Evolutionary conservation across 2,329 filamentous ascomycete genomes (phyloP).

Genomic region (Epichloe sibirici): DNA sequence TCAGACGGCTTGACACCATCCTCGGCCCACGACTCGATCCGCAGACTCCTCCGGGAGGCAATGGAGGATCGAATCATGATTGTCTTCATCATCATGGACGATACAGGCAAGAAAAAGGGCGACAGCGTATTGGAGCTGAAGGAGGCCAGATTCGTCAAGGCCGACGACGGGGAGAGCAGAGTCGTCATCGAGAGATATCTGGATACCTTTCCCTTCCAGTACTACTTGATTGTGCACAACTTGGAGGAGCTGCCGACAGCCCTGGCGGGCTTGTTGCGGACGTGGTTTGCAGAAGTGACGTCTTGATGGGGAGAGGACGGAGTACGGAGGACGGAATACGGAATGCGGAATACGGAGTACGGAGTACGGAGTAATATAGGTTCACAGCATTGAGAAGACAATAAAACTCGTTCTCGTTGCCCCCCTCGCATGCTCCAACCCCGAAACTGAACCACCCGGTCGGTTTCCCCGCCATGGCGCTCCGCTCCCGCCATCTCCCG

Average conservation of each 20-base stretch:
- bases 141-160: slow-evolving; percentile 68
- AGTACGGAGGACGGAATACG: too few species aligned
- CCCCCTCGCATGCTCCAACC: too few species aligned
- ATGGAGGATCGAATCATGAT: slow-evolving; percentile 94
- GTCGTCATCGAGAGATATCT: slow-evolving; percentile 83
- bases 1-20: slow-evolving; percentile 86
- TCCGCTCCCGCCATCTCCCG: too few species aligned
- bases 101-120: slow-evolving; percentile 32
- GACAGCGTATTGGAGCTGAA: slow-evolving; percentile 78
- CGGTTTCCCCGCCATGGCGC: too few species aligned
- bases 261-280: slow-evolving; percentile 75
- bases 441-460: too few species aligned
- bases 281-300: slow-evolving; percentile 78
- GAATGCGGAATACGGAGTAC: too few species aligned
- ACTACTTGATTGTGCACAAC: slow-evolving; percentile 90
- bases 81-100: slow-evolving; percentile 93
- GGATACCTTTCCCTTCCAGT: slow-evolving; percentile 92
- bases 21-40: slow-evolving; percentile 67
- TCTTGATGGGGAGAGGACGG: slow-evolving; percentile 15
- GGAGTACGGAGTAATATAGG: too few species aligned
- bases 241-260: slow-evolving; percentile 84
- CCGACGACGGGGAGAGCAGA: slow-evolving; percentile 45
- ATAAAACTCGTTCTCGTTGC: background rate
- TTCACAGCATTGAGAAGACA: background rate
- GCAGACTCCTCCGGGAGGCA: slow-evolving; percentile 71